Evolutionary conservation across 2,329 filamentous ascomycete species (phyloP).

Genomic region (Apiospora aurea): DNA sequence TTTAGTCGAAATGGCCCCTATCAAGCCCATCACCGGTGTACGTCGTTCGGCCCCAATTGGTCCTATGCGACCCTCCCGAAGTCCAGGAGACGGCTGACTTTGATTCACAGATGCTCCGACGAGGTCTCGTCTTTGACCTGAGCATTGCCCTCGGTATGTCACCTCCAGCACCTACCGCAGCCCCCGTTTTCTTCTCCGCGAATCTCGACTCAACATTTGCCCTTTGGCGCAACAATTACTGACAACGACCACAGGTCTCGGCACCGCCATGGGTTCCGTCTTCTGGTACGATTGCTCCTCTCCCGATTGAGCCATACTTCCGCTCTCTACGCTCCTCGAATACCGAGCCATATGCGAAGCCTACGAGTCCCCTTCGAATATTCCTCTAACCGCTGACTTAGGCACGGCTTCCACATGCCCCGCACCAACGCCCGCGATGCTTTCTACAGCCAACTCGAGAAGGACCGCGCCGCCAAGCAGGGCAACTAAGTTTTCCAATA

Average conservation of each 20-base stretch:
- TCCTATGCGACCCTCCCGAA: conserved; percentile 19
- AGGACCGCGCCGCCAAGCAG: conserved; percentile 55
- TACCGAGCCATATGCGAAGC: neutral
- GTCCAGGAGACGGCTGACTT: conserved; percentile 42
- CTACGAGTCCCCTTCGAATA: neutral
- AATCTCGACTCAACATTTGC: neutral
- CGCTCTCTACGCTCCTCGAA: neutral
- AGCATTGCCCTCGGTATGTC: conserved; percentile 62
- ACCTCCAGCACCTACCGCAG: neutral
- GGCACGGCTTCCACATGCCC: conserved; percentile 70
- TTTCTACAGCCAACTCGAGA: conserved; percentile 66
- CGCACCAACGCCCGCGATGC: conserved; percentile 64
- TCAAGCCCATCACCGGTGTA: conserved; percentile 67
- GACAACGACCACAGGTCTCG: conserved; percentile 53
- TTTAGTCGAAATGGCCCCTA: conserved; percentile 24
- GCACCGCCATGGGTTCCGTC: conserved; percentile 60
- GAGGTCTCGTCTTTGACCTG: conserved; percentile 64
- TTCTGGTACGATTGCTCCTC: conserved; percentile 59
- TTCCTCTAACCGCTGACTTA: conserved; percentile 36
- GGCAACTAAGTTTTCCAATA: conserved; percentile 29
- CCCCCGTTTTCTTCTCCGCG: neutral
- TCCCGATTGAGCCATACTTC: neutral
- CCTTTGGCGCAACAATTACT: conserved; percentile 36
- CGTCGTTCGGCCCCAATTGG: conserved; percentile 41
- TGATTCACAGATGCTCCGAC: conserved; percentile 62